Percentiles rank a stretch among this genome's conserved stretches.
These are phyloP conservation scores for Chamaecrista fasciculata DNA, from an alignment of 306 rosid species.

Conservation along the genomic window DNA sequence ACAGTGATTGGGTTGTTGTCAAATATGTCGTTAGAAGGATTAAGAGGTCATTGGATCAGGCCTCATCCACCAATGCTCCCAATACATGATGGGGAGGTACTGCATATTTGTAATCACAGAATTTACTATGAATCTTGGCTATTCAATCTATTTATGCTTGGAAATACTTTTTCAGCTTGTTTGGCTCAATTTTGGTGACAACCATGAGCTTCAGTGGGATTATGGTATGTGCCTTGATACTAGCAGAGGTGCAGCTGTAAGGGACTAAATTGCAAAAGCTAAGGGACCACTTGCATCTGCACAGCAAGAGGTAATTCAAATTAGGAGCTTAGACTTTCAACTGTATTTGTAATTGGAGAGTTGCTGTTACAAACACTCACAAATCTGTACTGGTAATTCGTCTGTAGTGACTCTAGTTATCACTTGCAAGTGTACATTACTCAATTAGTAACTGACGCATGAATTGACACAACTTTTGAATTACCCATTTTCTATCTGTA, in stretches of 20 bases:
- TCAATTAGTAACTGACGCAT: no score
- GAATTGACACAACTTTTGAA: no score
- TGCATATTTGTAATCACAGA: no score
- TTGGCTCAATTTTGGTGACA: slow-evolving; percentile 89
- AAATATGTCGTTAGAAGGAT: slow-evolving; percentile 69
- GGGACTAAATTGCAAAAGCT: slow-evolving; percentile 88
- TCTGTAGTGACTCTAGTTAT: no score
- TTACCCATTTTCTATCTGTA: no score
- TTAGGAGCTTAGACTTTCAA: no score
- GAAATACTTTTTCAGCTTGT: slow-evolving; percentile 67
- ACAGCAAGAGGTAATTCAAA: slow-evolving; percentile 87
- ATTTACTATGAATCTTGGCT: no score
- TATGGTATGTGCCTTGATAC: slow-evolving; percentile 91
- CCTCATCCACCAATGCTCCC: slow-evolving; percentile 96
- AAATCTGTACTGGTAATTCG: no score
- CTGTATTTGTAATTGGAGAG: no score
- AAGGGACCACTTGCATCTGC: slow-evolving; percentile 88
- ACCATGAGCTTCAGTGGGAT: slow-evolving; percentile 94
- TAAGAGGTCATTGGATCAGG: slow-evolving; percentile 84
- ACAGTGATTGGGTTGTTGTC: slow-evolving; percentile 61
- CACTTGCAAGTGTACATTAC: no score
- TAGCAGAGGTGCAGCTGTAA: slow-evolving; percentile 92
- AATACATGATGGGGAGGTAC: slow-evolving; percentile 79
- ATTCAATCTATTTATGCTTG: slow-evolving; percentile 39
- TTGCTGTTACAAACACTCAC: no score